Percentiles rank a stretch among this genome's conserved stretches.
Conservation (phyloP, 495 filamentous ascomycete genomes). For the Xylaria nigripes region DNA sequence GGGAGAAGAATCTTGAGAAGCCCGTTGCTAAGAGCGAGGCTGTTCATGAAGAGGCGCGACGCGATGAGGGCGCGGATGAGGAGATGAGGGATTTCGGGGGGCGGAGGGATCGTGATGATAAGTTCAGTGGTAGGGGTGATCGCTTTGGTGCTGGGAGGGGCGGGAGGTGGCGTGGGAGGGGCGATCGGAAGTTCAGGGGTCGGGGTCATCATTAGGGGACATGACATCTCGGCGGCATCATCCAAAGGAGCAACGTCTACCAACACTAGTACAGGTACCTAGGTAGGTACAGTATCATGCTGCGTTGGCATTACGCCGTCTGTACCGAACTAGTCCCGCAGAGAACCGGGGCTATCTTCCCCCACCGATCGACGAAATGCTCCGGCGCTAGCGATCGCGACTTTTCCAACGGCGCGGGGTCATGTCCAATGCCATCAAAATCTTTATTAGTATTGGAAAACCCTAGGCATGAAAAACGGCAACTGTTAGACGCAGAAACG, state of each 20-base stretch:
- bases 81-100: conserved; percentile 40
- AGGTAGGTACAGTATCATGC: no score
- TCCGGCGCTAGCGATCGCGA: no score
- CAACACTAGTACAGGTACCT: no score
- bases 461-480: no score
- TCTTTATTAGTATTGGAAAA: no score
- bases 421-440: no score
- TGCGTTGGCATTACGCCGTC: no score
- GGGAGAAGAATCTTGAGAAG: conserved; percentile 63
- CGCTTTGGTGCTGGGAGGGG: conserved; percentile 22
- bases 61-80: conserved; percentile 44
- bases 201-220: conserved; percentile 22
- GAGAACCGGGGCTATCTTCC: no score
- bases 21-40: conserved; percentile 59
- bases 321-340: no score
- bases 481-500: no score
- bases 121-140: conserved; percentile 26
- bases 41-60: conserved; percentile 44
- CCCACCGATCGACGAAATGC: no score
- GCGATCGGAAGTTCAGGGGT: conserved; percentile 28
- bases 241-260: not conserved
- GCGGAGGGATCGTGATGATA: conserved; percentile 41
- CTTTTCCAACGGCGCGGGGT: no score
- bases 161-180: conserved; percentile 28
- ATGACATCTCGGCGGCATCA: not conserved